phyloP scores from a whole-genome alignment of 768 basidiomycete species.

The Leccinum uliginosum region DNA sequence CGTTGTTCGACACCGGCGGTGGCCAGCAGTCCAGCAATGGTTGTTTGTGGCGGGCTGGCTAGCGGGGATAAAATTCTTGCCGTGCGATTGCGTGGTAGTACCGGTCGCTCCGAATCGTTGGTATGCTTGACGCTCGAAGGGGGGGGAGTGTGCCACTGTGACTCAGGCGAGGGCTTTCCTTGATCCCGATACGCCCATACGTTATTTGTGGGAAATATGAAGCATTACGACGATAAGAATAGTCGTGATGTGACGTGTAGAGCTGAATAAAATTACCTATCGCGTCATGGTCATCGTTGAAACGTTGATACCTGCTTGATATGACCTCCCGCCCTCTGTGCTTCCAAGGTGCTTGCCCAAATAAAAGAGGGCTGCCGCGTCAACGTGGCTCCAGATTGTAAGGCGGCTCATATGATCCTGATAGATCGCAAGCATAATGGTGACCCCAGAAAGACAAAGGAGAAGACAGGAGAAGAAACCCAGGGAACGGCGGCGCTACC shows the following conservation, averaged over 20 bases:
- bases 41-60: not conserved
- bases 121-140: not conserved
- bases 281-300: not conserved
- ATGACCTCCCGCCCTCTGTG: not conserved
- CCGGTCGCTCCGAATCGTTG: not conserved
- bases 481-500: not conserved
- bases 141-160: too few species aligned
- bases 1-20: not conserved
- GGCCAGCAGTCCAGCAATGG: not conserved
- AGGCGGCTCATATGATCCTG: not conserved
- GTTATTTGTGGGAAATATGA: too few species aligned
- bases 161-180: too few species aligned
- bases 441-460: not conserved
- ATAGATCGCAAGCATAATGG: not conserved
- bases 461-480: not conserved
- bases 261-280: not conserved
- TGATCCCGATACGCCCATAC: too few species aligned
- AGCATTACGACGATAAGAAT: not conserved
- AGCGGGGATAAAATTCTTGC: not conserved
- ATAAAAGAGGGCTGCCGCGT: not conserved
- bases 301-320: not conserved
- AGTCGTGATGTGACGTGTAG: not conserved
- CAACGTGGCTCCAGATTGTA: not conserved
- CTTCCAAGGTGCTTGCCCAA: not conserved
- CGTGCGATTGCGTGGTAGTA: not conserved